These are phyloP conservation scores for Vitis rotundifolia DNA, from an alignment of 164 flowering plant genomes.

Conservation along the genomic window DNA sequence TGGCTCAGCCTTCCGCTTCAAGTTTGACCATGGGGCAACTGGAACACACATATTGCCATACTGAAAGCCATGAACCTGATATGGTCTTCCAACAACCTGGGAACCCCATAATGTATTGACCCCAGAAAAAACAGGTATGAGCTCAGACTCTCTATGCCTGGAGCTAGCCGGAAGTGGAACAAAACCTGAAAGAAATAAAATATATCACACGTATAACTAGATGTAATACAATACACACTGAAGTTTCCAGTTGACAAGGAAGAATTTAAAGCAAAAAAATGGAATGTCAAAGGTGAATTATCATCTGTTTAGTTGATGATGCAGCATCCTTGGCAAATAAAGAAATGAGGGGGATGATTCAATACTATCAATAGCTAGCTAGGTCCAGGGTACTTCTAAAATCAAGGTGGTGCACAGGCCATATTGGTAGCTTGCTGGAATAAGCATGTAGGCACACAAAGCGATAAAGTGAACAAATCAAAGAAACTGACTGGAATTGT, in stretches of 20 bases:
- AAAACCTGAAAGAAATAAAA: constrained; percentile 17
- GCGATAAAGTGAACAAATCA: no score
- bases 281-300: background rate
- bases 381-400: no score
- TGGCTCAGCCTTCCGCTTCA: constrained; percentile 20
- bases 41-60: constrained; percentile 14
- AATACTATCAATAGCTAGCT: no score
- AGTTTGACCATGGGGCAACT: constrained; percentile 11
- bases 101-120: constrained; percentile 14
- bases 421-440: no score
- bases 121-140: constrained; percentile 13
- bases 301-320: no score
- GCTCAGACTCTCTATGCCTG: constrained; percentile 4
- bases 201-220: background rate
- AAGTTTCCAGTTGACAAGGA: background rate
- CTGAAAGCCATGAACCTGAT: constrained; percentile 10
- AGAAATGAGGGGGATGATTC: no score
- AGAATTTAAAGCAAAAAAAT: background rate
- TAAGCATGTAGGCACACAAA: no score
- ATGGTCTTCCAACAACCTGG: constrained; percentile 17
- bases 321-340: no score
- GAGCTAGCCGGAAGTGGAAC: constrained; percentile 3
- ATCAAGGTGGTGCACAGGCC: no score
- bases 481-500: no score
- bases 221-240: background rate